These are phyloP conservation scores for Apocynum venetum DNA, from an alignment of 257 asterid species.

Conservation along the genomic window DNA sequence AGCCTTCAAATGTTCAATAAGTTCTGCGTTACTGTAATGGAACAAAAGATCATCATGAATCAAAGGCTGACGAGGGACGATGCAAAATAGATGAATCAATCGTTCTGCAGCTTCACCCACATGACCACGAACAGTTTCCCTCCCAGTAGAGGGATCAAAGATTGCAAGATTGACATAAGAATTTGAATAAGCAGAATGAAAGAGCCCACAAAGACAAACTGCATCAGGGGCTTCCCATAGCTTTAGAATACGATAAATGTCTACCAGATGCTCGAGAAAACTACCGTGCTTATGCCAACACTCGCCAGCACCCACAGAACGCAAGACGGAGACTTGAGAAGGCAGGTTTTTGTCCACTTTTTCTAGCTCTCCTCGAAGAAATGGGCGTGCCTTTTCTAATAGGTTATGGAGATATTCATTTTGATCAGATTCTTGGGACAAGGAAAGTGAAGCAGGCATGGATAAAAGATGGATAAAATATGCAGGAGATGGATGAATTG, in stretches of 20 bases:
- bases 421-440: not conserved
- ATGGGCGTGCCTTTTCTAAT: slow-evolving; percentile 64
- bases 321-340: slow-evolving; percentile 52
- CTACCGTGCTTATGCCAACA: slow-evolving; percentile 94
- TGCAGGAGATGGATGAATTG: not conserved
- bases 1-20: slow-evolving; percentile 46
- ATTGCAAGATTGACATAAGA: slow-evolving; percentile 85
- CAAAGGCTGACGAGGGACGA: slow-evolving; percentile 66
- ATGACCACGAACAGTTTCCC: slow-evolving; percentile 62
- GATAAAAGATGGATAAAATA: not conserved
- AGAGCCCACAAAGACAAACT: slow-evolving; percentile 82
- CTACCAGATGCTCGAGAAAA: slow-evolving; percentile 70
- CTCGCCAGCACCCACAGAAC: slow-evolving; percentile 79
- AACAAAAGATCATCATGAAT: slow-evolving; percentile 60
- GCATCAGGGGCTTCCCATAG: slow-evolving; percentile 69
- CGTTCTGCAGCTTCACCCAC: slow-evolving; percentile 75
- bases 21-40: slow-evolving; percentile 56
- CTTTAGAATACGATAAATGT: slow-evolving; percentile 67
- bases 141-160: slow-evolving; percentile 75
- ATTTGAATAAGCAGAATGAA: slow-evolving; percentile 93
- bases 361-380: slow-evolving; percentile 71
- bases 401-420: slow-evolving; percentile 23
- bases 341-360: slow-evolving; percentile 52
- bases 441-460: slow-evolving; percentile 31
- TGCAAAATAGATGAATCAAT: slow-evolving; percentile 69